Percentiles rank a stretch among this genome's conserved stretches.
Conservation (phyloP, 371 early-diverging fungal genomes). For the Cokeromyces recurvatus region DNA sequence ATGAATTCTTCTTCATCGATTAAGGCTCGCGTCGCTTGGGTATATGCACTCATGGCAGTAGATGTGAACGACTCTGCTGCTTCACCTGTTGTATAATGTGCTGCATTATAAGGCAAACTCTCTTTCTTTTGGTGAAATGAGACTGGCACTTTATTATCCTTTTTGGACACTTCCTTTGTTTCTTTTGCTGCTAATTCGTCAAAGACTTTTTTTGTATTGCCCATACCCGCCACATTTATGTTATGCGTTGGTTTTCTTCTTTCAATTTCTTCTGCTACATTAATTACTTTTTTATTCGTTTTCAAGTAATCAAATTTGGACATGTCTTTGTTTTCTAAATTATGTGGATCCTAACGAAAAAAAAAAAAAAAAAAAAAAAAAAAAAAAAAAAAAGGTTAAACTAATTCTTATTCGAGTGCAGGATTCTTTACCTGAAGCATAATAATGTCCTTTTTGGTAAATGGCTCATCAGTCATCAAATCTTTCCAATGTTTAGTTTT, state of each 20-base stretch:
- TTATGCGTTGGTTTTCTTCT: slow-evolving; percentile 50
- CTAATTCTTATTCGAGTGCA: no score
- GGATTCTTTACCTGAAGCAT: no score
- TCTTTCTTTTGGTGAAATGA: slow-evolving; percentile 47
- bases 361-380: no score
- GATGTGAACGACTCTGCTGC: slow-evolving; percentile 87
- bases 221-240: slow-evolving; percentile 64
- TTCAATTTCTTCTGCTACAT: slow-evolving; percentile 47
- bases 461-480: slow-evolving; percentile 83
- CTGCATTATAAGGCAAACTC: slow-evolving; percentile 65
- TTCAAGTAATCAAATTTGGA: slow-evolving; percentile 70
- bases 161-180: slow-evolving; percentile 3
- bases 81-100: slow-evolving; percentile 78
- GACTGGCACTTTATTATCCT: slow-evolving; percentile 11
- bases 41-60: slow-evolving; percentile 72
- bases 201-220: slow-evolving; percentile 55
- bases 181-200: slow-evolving; percentile 45
- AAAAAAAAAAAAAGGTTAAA: no score
- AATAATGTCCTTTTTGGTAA: slow-evolving; percentile 84
- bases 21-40: slow-evolving; percentile 63
- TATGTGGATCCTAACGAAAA: slow-evolving; percentile 93
- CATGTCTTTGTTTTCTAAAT: slow-evolving; percentile 66
- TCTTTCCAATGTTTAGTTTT: slow-evolving; percentile 84
- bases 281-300: slow-evolving; percentile 56
- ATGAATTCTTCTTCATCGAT: slow-evolving; percentile 83